These are phyloP conservation scores for Aethionema arabicum DNA, from an alignment of 345 rosid species.

Conservation along the genomic window DNA sequence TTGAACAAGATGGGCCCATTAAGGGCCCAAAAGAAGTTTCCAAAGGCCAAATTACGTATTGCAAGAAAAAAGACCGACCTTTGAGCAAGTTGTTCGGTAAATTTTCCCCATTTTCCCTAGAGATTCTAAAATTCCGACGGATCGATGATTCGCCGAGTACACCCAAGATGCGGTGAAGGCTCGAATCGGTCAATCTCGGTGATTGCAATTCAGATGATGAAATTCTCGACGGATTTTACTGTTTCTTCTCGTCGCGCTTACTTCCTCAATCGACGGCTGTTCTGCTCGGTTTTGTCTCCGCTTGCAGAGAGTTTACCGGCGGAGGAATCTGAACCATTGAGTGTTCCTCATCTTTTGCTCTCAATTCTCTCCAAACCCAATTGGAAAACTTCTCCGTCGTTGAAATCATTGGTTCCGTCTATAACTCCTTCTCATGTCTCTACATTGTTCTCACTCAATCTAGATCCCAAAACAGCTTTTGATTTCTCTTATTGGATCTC, in stretches of 20 bases:
- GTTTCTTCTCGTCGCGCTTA: slow-evolving; percentile 7
- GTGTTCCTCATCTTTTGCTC: slow-evolving; percentile 43
- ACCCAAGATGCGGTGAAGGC: not conserved
- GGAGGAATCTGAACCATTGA: slow-evolving; percentile 32
- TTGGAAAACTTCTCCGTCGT: slow-evolving; percentile 54
- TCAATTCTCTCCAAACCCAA: slow-evolving; percentile 51
- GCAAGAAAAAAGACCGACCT: no score
- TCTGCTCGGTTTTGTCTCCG: slow-evolving; percentile 26
- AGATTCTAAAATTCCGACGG: slow-evolving; percentile 14
- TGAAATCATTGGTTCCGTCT: slow-evolving; percentile 41
- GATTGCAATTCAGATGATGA: slow-evolving; percentile 27
- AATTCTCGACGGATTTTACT: slow-evolving; percentile 25
- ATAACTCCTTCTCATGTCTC: slow-evolving; percentile 53
- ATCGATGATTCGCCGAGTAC: slow-evolving; percentile 23
- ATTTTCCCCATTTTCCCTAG: not conserved
- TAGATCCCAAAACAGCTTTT: slow-evolving; percentile 53
- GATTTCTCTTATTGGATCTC: slow-evolving; percentile 56
- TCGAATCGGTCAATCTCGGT: slow-evolving; percentile 13
- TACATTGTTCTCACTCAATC: slow-evolving; percentile 41
- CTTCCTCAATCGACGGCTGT: slow-evolving; percentile 28
- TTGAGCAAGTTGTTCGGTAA: not conserved
- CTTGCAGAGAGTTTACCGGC: slow-evolving; percentile 12
- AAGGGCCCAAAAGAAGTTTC: not conserved
- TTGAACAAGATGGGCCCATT: not conserved
- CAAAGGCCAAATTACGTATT: no score